Percentiles rank a stretch among this genome's conserved stretches.
Evolutionary conservation across 805 yeast genomes (phyloP).

Genomic region (Saccharomycopsis vini): DNA sequence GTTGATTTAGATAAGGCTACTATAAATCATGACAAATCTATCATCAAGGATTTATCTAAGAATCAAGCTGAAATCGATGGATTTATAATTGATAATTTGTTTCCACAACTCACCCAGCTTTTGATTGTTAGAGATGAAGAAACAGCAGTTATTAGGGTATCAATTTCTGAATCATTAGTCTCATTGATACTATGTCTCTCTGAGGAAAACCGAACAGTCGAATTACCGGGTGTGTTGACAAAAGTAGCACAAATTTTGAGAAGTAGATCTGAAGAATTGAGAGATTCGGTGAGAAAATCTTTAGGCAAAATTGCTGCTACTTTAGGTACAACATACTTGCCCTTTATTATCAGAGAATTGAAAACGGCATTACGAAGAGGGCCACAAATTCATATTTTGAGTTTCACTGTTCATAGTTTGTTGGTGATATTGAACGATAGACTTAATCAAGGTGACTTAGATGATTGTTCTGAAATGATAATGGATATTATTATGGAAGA

Average conservation of each 20-base stretch:
- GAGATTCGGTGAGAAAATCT: constrained; percentile 77
- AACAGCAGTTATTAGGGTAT: constrained; percentile 66
- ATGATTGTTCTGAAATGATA: constrained; percentile 50
- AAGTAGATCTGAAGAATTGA: constrained; percentile 73
- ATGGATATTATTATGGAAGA: constrained; percentile 83
- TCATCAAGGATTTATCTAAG: constrained; percentile 29
- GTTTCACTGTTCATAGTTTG: constrained; percentile 75
- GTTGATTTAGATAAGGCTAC: constrained; percentile 4
- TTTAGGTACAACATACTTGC: constrained; percentile 67
- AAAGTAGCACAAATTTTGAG: constrained; percentile 83
- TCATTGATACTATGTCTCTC: constrained; percentile 57
- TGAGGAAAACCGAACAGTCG: constrained; percentile 41
- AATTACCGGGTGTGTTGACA: constrained; percentile 76
- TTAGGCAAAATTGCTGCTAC: constrained; percentile 53
- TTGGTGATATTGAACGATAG: constrained; percentile 41
- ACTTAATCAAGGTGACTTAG: constrained; percentile 64
- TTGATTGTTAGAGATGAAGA: constrained; percentile 65
- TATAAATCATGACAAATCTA: constrained; percentile 18
- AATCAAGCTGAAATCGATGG: constrained; percentile 31
- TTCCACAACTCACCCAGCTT: constrained; percentile 52
- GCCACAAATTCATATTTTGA: constrained; percentile 86
- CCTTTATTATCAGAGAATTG: constrained; percentile 70
- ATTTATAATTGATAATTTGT: constrained; percentile 47
- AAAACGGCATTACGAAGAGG: constrained; percentile 76
- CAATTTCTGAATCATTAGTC: constrained; percentile 73